phyloP scores from a whole-genome alignment of 768 basidiomycete genomes.

The Botryobasidium botryosum region DNA sequence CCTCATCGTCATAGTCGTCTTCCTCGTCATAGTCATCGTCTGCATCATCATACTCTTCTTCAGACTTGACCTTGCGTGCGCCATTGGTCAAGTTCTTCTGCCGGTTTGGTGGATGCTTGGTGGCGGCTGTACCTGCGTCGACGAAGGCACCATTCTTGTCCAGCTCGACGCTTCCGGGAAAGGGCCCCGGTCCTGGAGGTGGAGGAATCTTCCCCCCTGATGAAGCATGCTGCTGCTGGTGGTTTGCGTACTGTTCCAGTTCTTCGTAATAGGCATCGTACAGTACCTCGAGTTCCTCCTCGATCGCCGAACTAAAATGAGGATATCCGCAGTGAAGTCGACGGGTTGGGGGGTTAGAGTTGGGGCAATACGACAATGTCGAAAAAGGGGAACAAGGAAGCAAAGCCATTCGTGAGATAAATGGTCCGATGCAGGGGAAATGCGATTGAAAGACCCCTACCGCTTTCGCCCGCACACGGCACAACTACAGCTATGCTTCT shows the following conservation, averaged over 20 bases:
- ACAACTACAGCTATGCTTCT: slow-evolving; percentile 89
- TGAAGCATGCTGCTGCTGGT: slow-evolving; percentile 88
- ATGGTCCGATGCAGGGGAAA: too few relatives aligned
- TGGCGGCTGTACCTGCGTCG: slow-evolving; percentile 16
- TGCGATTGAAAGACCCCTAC: too few relatives aligned
- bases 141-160: slow-evolving; percentile 76
- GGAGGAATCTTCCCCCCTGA: slow-evolving; percentile 81
- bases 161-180: slow-evolving; percentile 94
- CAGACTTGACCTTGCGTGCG: slow-evolving; percentile 28
- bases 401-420: too few relatives aligned
- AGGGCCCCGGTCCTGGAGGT: slow-evolving; percentile 91
- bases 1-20: slow-evolving; percentile 40
- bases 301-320: slow-evolving; percentile 70
- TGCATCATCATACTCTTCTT: slow-evolving; percentile 26
- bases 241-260: slow-evolving; percentile 97
- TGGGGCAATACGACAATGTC: slow-evolving; percentile 7
- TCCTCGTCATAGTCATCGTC: slow-evolving; percentile 24
- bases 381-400: background rate
- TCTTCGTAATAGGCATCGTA: slow-evolving; percentile 99
- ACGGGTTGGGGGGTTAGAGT: background rate
- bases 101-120: slow-evolving; percentile 1
- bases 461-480: slow-evolving; percentile 95
- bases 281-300: slow-evolving; percentile 98
- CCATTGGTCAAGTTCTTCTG: slow-evolving; percentile 11
- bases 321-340: too few relatives aligned